Percentiles rank a stretch among this genome's conserved stretches.
phyloP scores from a whole-genome alignment of 345 rosid genomes.

The Aethionema arabicum region DNA sequence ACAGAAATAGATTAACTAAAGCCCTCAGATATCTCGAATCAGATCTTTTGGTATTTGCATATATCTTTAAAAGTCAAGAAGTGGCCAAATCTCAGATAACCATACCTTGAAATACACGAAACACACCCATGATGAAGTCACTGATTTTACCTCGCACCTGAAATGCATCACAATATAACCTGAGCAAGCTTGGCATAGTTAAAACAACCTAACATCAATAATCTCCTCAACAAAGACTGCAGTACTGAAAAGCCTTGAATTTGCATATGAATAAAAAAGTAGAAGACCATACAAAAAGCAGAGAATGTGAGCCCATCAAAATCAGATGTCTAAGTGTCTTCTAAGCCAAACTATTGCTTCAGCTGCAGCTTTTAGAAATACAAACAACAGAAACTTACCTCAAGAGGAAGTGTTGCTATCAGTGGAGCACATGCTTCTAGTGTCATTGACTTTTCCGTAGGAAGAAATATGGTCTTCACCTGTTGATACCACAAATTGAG shows the following conservation, averaged over 20 bases:
- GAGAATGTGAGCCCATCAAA: slow-evolving; percentile 1
- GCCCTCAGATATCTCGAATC: not conserved
- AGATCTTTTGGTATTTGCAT: slow-evolving; percentile 7
- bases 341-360: not conserved
- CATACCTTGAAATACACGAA: slow-evolving; percentile 83
- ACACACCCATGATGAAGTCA: slow-evolving; percentile 71
- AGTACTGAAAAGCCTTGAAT: not conserved
- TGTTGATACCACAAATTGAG: slow-evolving; percentile 34
- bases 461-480: slow-evolving; percentile 83
- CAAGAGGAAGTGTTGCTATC: slow-evolving; percentile 95
- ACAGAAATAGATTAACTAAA: slow-evolving; percentile 6
- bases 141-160: slow-evolving; percentile 83
- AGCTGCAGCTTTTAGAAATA: slow-evolving; percentile 1
- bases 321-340: not conserved
- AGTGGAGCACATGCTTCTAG: slow-evolving; percentile 81
- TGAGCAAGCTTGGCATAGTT: slow-evolving; percentile 13
- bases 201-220: no score
- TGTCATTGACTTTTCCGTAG: slow-evolving; percentile 69
- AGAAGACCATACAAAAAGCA: not conserved
- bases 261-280: not conserved
- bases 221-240: not conserved
- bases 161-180: slow-evolving; percentile 1
- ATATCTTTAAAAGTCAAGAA: slow-evolving; percentile 13
- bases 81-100: slow-evolving; percentile 1
- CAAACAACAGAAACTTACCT: slow-evolving; percentile 45